Evolutionary conservation across 495 filamentous ascomycete species (phyloP).

Genomic region (Barbatosphaeria neglecta): DNA sequence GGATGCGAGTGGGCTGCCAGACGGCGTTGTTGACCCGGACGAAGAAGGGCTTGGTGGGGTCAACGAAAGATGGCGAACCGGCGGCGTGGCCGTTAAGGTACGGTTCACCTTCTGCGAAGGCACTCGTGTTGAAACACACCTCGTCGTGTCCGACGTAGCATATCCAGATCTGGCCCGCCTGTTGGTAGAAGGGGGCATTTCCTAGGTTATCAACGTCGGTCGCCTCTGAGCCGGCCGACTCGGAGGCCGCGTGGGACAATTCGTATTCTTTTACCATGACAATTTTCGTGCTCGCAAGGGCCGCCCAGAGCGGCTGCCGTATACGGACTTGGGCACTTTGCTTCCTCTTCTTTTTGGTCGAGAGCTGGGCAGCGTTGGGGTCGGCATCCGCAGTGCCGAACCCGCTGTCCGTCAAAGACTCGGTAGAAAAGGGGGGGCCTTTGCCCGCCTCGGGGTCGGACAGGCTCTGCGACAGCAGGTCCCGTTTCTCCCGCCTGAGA

Average conservation of each 20-base stretch:
- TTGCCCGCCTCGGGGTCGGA: slow-evolving; percentile 39
- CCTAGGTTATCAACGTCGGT: slow-evolving; percentile 72
- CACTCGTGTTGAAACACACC: slow-evolving; percentile 70
- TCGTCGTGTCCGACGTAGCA: slow-evolving; percentile 71
- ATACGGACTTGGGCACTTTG: slow-evolving; percentile 82
- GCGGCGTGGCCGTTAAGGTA: slow-evolving; percentile 8
- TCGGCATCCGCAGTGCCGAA: slow-evolving; percentile 36
- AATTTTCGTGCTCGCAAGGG: slow-evolving; percentile 86
- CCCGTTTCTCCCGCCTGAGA: slow-evolving; percentile 38
- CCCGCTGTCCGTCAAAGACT: slow-evolving; percentile 25
- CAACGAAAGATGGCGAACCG: slow-evolving; percentile 36
- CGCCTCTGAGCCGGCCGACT: slow-evolving; percentile 61
- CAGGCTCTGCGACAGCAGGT: slow-evolving; percentile 30
- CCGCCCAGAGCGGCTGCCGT: slow-evolving; percentile 88
- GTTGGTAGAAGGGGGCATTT: slow-evolving; percentile 57
- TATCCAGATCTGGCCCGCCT: slow-evolving; percentile 77
- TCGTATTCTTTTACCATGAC: slow-evolving; percentile 89
- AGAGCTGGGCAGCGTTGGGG: slow-evolving; percentile 21
- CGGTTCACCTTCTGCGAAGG: slow-evolving; percentile 32
- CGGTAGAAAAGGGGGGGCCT: slow-evolving; percentile 11
- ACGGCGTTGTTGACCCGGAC: slow-evolving; percentile 79
- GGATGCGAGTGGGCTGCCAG: slow-evolving; percentile 74
- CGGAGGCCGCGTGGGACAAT: slow-evolving; percentile 62
- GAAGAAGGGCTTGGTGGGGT: slow-evolving; percentile 65
- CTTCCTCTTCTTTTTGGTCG: slow-evolving; percentile 73